Base-by-base conservation (phyloP, 164 flowering plant genomes). In the Liquidambar formosana region DNA sequence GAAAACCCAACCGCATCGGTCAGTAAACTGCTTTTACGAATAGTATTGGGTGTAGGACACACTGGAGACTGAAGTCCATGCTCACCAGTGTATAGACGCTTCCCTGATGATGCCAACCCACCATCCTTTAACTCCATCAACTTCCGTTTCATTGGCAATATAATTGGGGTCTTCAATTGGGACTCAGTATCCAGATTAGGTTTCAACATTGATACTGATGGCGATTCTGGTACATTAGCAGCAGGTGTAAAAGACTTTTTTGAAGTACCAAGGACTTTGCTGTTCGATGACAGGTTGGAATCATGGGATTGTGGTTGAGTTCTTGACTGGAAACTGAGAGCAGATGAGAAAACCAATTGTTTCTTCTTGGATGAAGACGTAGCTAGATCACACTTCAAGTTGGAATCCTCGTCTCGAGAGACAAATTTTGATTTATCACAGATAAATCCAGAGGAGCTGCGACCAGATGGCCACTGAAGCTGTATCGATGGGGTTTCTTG, bases 391-490 rank as follows among this genome's bases (percentile, higher is more conserved):
- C 65, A 71, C 60, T 76, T 85, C 46, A 75, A 51, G 67, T 65
- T 47, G 15, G 68, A 27, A 61, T 74, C 83, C 53, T 81, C 90
- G 59, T 71, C 67, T 22, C 64, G 51, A 12, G 64, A 47, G 22
- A 26, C 10, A 44, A 61, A 12, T 68, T 85, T 88, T 27, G 70
- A 18, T 78, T 78, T 83, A 49, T 70, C 78, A 10, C 78, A 68
- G 56, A 90, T 75, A 75, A 93, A 91, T 48, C 93, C 96, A 71
- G 79, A 58, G 59, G 94, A 70, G 10, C 71, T 58, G 9, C 94
- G 94, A 46, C 91, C 89, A 67, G 82, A 84, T 25, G 99, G 99
- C 99, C 99, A 96, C 58, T 88, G 94, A 18, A 85, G 56, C 65
- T 82, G 94, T 72, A 77, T 28, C 5, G 79, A 48, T 21, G 88